Evolutionary conservation across 495 filamentous ascomycete species (phyloP), one percentile per base, ranked within the genome.

Genomic region (Immersiella caudata): DNA sequence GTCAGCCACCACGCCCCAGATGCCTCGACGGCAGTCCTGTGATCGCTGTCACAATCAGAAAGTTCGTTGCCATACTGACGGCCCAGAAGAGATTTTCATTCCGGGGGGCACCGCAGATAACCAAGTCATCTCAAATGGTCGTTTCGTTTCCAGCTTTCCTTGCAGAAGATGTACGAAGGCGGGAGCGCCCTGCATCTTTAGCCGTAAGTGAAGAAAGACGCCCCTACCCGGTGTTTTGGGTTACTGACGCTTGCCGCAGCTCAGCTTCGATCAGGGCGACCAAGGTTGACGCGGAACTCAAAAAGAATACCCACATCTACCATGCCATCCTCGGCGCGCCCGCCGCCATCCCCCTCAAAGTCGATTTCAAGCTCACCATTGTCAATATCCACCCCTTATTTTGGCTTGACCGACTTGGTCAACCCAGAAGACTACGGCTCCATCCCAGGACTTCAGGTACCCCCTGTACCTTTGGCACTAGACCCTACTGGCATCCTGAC

Each of bases 11-110:
- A 20, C 52, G 22, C 7, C 52, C 22, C 14, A 6, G 3, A 22
- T 73, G 71, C 71, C 71, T n/a, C 66, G 71, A 2, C 64, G 71
- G 49, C 71, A 73, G 61, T 73, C 71, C 3, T 73, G 71, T 57
- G 71, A 73, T 46, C 71, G 71, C 3, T 73, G 71, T 29, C 71
- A 73, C 22, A 68, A 70, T 50, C 71, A 70, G 51, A 73, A 73
- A 60, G 71, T 73, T 22, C 71, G 71, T 27, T 73, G 71, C 46
- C 58, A 70, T 29, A 70, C 68, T 25, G 64, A 70, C 50, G 65
- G 62, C 0, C 46, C 49, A 1, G 51, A 73, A 16, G 62, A 54
- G 4, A 29, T 59, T 22, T 56, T 64, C 55, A 36, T 4, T 1
- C 66, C 64, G 0, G 65, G 68, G n/a, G 65, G 62, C 9, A 57